phyloP scores from a whole-genome alignment of 2,329 filamentous ascomycete genomes.

The Podosphaera fusca region DNA sequence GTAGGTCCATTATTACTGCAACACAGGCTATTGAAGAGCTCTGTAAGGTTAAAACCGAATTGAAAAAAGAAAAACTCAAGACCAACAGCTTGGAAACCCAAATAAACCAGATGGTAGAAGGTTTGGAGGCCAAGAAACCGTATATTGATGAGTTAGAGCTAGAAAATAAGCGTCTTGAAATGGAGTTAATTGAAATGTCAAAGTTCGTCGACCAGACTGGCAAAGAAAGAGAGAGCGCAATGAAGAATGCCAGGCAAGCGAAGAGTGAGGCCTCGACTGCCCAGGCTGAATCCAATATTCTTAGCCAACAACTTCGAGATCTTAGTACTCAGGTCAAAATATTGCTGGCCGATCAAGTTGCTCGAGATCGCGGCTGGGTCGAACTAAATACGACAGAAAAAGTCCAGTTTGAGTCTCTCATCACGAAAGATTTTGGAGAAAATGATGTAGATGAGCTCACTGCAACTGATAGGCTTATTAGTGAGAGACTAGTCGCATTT shows the following conservation, averaged over 20 bases:
- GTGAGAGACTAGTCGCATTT: conserved; percentile 72
- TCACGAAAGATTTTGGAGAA: conserved; percentile 51
- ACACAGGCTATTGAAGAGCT: conserved; percentile 41
- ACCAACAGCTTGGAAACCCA: conserved; percentile 53
- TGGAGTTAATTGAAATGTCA: conserved; percentile 67
- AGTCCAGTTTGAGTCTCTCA: conserved; percentile 52
- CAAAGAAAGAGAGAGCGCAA: conserved; percentile 55
- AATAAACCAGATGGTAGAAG: conserved; percentile 65
- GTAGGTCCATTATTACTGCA: conserved; percentile 32
- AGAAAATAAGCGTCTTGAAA: conserved; percentile 59
- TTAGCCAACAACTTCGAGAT: conserved; percentile 72
- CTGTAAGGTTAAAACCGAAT: conserved; percentile 44
- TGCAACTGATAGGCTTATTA: conserved; percentile 74
- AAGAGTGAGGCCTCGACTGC: conserved; percentile 44
- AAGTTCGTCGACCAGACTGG: conserved; percentile 62
- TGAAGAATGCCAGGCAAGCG: conserved; percentile 56
- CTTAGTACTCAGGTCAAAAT: conserved; percentile 78
- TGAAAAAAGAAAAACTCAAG: conserved; percentile 50
- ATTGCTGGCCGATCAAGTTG: conserved; percentile 66
- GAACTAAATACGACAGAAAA: conserved; percentile 49
- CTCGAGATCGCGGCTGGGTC: conserved; percentile 56
- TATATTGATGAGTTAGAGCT: conserved; percentile 68
- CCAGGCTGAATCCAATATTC: conserved; percentile 49
- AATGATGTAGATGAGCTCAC: conserved; percentile 51
- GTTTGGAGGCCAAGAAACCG: conserved; percentile 66